Base-by-base conservation (phyloP, 352 stramenopile genomes). In the Phytophthora kernoviae region DNA sequence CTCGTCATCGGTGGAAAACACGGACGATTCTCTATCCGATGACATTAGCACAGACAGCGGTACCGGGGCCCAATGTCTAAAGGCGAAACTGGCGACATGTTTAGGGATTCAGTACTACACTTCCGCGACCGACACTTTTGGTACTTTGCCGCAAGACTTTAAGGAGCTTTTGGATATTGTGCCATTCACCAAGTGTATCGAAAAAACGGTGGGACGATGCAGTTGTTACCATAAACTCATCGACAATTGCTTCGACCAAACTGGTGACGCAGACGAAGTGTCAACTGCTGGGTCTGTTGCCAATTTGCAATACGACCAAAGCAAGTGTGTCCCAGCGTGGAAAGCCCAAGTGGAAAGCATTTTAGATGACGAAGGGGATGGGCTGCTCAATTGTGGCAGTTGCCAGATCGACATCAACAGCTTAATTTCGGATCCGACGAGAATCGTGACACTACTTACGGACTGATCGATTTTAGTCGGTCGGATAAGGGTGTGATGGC, bases 401-500 rank as follows among this genome's bases (percentile, higher is more conserved):
- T 94, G 85, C 47, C 75, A 81, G 26, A 73, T 91, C 43, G 82
- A 91, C 33, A 54, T 91, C n/a, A 78, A 77, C n/a, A 88, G 75
- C 57, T 43, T 92, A 12, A 59, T 83, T n/a, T 65, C 77, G 47
- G 71, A 88, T 5, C 62, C 54, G 39, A 73, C 44, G 61, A 74
- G 41, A 20, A 64, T 92, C 21, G 45, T 82, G 14, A 69, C 71
- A n/a, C 64, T 92, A 12, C 52, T 92, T 14, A 60, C 60, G 27
- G 81, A 2, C 39, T 94, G 30, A 73, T 94, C 15, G 46, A 81
- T 17, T 67, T 85, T 18, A 61, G 52, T 15, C 63, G 74, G 4
- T 20, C 26, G 7, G 71, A 83, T 10, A 65, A 72, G 33, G 69
- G 69, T 20, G 55, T 67, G 1, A 69, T 76, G 61, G 58, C 63